Conservation (phyloP, 306 rosid species). For the Lathyrus aphaca region DNA sequence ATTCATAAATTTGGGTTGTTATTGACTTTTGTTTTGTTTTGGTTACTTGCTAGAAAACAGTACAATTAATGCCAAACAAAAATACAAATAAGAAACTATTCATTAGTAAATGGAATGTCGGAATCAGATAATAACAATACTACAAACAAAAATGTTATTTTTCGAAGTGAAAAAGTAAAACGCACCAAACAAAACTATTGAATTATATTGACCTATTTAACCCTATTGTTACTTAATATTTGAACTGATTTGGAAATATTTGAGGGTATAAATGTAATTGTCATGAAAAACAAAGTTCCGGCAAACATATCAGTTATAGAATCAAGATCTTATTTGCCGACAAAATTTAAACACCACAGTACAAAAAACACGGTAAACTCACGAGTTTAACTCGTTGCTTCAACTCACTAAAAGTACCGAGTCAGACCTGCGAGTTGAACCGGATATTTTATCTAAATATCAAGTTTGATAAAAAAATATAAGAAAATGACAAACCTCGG, state of each 20-base stretch:
- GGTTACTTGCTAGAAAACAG: background rate
- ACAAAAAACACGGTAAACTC: conserved; percentile 37
- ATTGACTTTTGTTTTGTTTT: conserved; percentile 45
- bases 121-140: conserved; percentile 36
- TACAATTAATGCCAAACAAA: conserved; percentile 22
- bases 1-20: conserved; percentile 14
- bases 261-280: conserved; percentile 37
- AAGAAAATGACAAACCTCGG: conserved; percentile 58
- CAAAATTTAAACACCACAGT: conserved; percentile 15
- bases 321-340: conserved; percentile 49
- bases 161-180: conserved; percentile 20
- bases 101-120: conserved; percentile 38
- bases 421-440: conserved; percentile 2
- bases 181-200: conserved; percentile 26
- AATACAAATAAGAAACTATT: conserved; percentile 39
- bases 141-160: conserved; percentile 46
- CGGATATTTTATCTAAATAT: no score
- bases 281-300: conserved; percentile 34
- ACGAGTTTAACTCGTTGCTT: conserved; percentile 43
- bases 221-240: conserved; percentile 28
- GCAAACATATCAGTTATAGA: conserved; percentile 36
- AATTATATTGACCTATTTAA: conserved; percentile 49
- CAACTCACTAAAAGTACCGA: conserved; percentile 35
- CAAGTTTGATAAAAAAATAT: no score
- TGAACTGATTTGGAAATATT: background rate